Conservation (phyloP, 2,329 filamentous ascomycete species). For the Epicoccum sorghinum region DNA sequence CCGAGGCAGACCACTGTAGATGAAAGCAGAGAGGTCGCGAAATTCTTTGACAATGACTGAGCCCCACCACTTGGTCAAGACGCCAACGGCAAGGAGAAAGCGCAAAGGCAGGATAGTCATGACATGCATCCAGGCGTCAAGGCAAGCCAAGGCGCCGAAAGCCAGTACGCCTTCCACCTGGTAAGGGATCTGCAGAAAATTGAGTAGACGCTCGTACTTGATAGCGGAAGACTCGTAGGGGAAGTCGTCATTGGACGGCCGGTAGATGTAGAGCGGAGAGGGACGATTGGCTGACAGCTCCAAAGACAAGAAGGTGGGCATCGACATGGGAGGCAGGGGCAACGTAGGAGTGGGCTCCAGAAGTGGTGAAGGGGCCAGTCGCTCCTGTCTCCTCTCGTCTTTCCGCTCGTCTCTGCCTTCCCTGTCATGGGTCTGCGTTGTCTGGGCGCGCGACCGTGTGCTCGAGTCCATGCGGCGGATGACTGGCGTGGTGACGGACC, state of each 20-base stretch:
- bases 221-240: conserved; percentile 92
- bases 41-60: conserved; percentile 74
- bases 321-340: conserved; percentile 66
- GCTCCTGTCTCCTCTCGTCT: conserved; percentile 17
- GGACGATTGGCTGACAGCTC: conserved; percentile 66
- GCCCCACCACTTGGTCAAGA: conserved; percentile 79
- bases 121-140: conserved; percentile 95
- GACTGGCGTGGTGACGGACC: conserved; percentile 47
- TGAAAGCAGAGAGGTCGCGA: conserved; percentile 73
- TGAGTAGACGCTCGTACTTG: conserved; percentile 89
- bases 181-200: conserved; percentile 81
- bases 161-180: conserved; percentile 83
- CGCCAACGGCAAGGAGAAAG: conserved; percentile 78
- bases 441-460: conserved; percentile 37
- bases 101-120: conserved; percentile 93
- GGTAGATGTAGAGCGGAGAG: conserved; percentile 68
- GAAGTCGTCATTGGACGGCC: conserved; percentile 61
- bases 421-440: conserved; percentile 37
- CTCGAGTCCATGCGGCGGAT: conserved; percentile 43
- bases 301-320: conserved; percentile 70
- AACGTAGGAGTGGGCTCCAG: conserved; percentile 53
- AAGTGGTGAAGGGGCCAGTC: conserved; percentile 51
- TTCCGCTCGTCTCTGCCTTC: conserved; percentile 9
- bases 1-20: conserved; percentile 79
- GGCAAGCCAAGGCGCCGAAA: conserved; percentile 88